Evolutionary conservation across 441 rosid genomes (phyloP).

Genomic region (Croton setiger): DNA sequence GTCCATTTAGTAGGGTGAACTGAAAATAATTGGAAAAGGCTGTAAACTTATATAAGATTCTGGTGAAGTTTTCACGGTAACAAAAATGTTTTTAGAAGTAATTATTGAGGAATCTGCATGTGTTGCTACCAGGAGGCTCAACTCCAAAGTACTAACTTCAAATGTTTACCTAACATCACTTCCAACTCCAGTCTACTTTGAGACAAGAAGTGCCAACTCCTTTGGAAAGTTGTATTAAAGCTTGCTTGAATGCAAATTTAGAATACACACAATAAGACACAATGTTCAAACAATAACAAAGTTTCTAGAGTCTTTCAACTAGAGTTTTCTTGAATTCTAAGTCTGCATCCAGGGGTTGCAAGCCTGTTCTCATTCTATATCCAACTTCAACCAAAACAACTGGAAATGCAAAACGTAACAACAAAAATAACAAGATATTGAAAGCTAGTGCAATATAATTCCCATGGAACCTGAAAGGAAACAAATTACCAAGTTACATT

Average conservation of each 20-base stretch:
- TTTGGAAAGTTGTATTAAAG: too few species aligned
- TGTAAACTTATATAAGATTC: too few species aligned
- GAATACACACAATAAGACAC: too few species aligned
- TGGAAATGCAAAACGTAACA: background rate
- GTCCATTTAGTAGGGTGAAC: background rate
- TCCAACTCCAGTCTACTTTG: background rate
- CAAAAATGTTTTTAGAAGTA: background rate
- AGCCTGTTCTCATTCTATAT: background rate
- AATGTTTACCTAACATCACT: background rate
- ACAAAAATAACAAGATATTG: background rate
- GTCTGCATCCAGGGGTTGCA: background rate
- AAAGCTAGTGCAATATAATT: conserved; percentile 7
- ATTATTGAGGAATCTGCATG: background rate
- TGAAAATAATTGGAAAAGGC: too few species aligned
- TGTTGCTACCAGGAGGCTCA: background rate
- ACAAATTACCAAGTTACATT: conserved; percentile 58
- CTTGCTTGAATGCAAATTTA: too few species aligned
- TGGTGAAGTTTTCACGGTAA: background rate
- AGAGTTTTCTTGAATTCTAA: background rate
- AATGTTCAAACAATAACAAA: too few species aligned
- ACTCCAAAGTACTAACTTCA: background rate
- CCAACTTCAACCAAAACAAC: background rate
- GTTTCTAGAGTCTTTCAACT: too few species aligned
- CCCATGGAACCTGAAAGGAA: conserved; percentile 16
- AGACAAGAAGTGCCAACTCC: background rate